Conservation (phyloP, 2,329 filamentous ascomycete species). For the Didymella pinodella region DNA sequence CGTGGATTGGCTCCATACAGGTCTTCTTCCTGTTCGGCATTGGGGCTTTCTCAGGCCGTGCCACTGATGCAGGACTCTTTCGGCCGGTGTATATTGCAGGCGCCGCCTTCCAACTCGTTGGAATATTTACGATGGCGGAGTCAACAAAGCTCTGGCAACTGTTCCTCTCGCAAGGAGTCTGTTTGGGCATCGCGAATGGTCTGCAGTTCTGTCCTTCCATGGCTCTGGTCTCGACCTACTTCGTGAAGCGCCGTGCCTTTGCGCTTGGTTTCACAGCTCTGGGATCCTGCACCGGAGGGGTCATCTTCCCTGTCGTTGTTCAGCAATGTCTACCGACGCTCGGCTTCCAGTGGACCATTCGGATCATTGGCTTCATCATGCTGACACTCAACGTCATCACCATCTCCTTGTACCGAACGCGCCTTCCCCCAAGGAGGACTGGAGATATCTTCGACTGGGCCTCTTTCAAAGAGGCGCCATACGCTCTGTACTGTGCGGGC, state of each 20-base stretch:
- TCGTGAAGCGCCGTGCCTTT: slow-evolving; percentile 40
- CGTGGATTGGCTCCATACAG: slow-evolving; percentile 46
- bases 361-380: slow-evolving; percentile 68
- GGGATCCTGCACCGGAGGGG: slow-evolving; percentile 41
- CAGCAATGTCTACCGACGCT: slow-evolving; percentile 41
- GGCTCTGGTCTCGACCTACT: slow-evolving; percentile 59
- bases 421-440: slow-evolving; percentile 52
- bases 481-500: slow-evolving; percentile 47
- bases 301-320: slow-evolving; percentile 45
- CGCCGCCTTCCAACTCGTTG: slow-evolving; percentile 44
- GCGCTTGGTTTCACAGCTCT: slow-evolving; percentile 41
- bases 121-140: slow-evolving; percentile 43
- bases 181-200: slow-evolving; percentile 62
- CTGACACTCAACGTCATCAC: slow-evolving; percentile 51
- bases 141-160: slow-evolving; percentile 45
- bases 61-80: slow-evolving; percentile 44
- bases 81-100: slow-evolving; percentile 39
- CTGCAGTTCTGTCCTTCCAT: slow-evolving; percentile 63
- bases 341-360: slow-evolving; percentile 69
- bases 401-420: slow-evolving; percentile 48
- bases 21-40: slow-evolving; percentile 45
- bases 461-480: slow-evolving; percentile 53
- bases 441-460: slow-evolving; percentile 53
- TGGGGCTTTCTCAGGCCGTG: slow-evolving; percentile 42
- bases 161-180: slow-evolving; percentile 61